Percentiles rank a stretch among this genome's conserved stretches.
Conservation (phyloP, 176 grass and related monocot species). For the Aegilops tauschii region DNA sequence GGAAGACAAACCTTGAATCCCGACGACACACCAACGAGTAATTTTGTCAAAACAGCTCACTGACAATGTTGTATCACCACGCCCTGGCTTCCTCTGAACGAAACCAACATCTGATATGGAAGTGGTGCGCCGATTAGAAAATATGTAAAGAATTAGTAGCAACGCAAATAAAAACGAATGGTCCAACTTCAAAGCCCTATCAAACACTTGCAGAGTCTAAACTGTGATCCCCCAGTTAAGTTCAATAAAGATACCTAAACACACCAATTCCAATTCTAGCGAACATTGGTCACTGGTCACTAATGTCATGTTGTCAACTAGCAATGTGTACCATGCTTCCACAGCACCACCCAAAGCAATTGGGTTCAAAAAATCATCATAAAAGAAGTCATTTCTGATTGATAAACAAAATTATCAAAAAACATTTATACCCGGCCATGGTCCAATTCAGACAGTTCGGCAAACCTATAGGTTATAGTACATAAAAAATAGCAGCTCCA, state of each 20-base stretch:
- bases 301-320: not conserved
- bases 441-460: not conserved
- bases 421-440: not conserved
- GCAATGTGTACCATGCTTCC: not conserved
- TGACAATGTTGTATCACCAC: constrained; percentile 77
- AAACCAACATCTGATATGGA: constrained; percentile 31
- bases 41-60: constrained; percentile 94
- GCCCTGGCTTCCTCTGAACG: constrained; percentile 78
- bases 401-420: not conserved
- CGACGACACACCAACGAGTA: constrained; percentile 69
- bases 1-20: constrained; percentile 65
- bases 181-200: not conserved
- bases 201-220: not conserved
- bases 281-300: not conserved
- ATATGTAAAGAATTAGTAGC: not conserved
- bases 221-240: not conserved
- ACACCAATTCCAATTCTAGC: not conserved
- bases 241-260: not conserved
- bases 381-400: not conserved
- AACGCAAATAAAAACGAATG: not conserved
- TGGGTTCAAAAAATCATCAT: not conserved
- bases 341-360: not conserved
- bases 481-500: not conserved
- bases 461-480: not conserved
- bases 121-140: not conserved